These are phyloP conservation scores for Coemansia sp. DNA, from an alignment of 192 early-diverging fungal genomes.

Conservation along the genomic window DNA sequence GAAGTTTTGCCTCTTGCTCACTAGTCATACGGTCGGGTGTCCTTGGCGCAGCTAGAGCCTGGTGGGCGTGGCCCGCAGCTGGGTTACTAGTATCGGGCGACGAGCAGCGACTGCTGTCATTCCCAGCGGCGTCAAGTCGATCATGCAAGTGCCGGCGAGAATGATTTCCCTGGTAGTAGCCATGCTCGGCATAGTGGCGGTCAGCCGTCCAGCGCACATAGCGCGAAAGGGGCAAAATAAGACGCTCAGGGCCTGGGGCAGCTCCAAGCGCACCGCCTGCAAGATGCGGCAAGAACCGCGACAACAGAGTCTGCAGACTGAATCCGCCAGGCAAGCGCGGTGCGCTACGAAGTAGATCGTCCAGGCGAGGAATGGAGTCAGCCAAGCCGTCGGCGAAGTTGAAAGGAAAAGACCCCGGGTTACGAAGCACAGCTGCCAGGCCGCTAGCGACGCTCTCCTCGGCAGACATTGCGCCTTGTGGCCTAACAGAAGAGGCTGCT, in stretches of 20 bases:
- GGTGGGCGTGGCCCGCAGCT: not conserved
- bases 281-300: conserved; percentile 45
- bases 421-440: conserved; percentile 16
- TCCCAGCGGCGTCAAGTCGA: conserved; percentile 5
- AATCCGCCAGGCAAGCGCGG: conserved; percentile 42
- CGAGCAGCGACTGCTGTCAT: conserved; percentile 20
- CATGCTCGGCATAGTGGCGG: conserved; percentile 19
- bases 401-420: conserved; percentile 28
- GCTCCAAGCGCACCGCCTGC: conserved; percentile 22
- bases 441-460: conserved; percentile 10
- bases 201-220: conserved; percentile 41
- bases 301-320: conserved; percentile 41
- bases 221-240: conserved; percentile 43
- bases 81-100: conserved; percentile 13
- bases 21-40: conserved; percentile 14
- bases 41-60: not conserved
- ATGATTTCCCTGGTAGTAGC: conserved; percentile 13
- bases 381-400: conserved; percentile 35
- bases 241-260: conserved; percentile 37
- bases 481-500: not conserved
- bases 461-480: not conserved
- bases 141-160: conserved; percentile 11
- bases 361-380: conserved; percentile 45
- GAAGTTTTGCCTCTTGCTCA: conserved; percentile 27
- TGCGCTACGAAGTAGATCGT: conserved; percentile 33